phyloP scores from a whole-genome alignment of 169 alveolate genomes.

The Theileria parva region DNA sequence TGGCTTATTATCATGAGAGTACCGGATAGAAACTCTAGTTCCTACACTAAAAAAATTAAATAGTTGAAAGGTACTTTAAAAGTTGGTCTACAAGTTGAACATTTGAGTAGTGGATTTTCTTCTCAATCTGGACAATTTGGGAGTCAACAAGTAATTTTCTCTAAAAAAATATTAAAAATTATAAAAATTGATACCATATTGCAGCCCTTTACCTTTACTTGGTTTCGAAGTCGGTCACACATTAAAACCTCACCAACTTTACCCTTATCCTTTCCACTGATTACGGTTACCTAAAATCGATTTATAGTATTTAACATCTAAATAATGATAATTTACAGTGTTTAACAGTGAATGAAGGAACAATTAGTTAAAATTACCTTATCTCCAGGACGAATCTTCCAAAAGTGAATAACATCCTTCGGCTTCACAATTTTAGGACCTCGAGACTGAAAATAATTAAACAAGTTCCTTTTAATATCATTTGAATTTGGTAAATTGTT shows the following conservation, averaged over 20 bases:
- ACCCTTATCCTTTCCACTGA: conserved; percentile 84
- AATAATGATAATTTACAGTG: too few species aligned
- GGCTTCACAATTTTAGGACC: conserved; percentile 77
- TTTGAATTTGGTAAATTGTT: too few species aligned
- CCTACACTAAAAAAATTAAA: conserved; percentile 45
- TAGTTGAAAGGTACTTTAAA: conserved; percentile 37
- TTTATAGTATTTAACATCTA: not conserved
- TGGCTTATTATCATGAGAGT: conserved; percentile 67
- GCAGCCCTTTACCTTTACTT: conserved; percentile 85
- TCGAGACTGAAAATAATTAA: conserved; percentile 29
- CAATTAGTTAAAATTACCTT: conserved; percentile 32
- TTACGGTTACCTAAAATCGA: conserved; percentile 74
- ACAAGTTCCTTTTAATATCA: not conserved
- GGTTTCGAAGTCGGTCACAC: conserved; percentile 78
- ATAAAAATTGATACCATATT: conserved; percentile 70
- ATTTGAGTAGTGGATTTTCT: conserved; percentile 86
- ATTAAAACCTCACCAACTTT: conserved; percentile 79
- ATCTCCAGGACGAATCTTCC: conserved; percentile 87
- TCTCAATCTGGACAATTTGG: conserved; percentile 73
- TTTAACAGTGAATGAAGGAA: too few species aligned
- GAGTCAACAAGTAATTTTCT: conserved; percentile 69
- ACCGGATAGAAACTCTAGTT: conserved; percentile 69
- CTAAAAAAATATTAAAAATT: conserved; percentile 16
- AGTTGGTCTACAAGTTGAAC: conserved; percentile 86
- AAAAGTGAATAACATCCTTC: conserved; percentile 65